Evolutionary conservation across 1,139 yeast species (phyloP).

Genomic region (Lodderomyces pseudojiufengensis): DNA sequence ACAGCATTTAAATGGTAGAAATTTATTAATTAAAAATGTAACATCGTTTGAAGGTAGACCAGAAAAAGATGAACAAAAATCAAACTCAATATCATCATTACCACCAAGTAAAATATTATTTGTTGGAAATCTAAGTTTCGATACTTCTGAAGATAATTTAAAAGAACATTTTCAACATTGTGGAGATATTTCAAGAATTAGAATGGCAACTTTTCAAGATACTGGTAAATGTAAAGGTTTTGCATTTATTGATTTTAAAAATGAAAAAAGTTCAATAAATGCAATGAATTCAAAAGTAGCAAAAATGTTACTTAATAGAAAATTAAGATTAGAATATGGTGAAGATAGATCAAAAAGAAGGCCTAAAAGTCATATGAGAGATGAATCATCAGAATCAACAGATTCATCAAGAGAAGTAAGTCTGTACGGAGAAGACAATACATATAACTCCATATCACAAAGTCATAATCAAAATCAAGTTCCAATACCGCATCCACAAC

Average conservation of each 20-base stretch:
- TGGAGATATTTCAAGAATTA: conserved; percentile 74
- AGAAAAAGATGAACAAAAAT: conserved; percentile 34
- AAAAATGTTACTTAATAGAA: conserved; percentile 66
- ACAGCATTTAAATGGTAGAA: conserved; percentile 72
- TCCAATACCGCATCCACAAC: neutral
- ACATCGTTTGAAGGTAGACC: conserved; percentile 88
- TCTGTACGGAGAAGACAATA: too few species aligned
- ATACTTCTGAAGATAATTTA: conserved; percentile 78
- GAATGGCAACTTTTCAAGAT: conserved; percentile 98
- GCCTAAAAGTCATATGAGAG: conserved; percentile 31
- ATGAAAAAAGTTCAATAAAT: conserved; percentile 74
- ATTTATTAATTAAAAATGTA: conserved; percentile 77
- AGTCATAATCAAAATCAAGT: too few species aligned
- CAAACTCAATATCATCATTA: conserved; percentile 56
- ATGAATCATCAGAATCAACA: neutral
- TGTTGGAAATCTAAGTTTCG: conserved; percentile 91
- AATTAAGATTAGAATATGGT: conserved; percentile 85
- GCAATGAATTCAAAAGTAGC: conserved; percentile 76
- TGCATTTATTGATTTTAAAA: conserved; percentile 84
- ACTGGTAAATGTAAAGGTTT: conserved; percentile 96
- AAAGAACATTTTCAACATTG: conserved; percentile 75
- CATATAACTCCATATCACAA: too few species aligned
- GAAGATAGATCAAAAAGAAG: conserved; percentile 87
- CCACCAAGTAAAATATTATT: conserved; percentile 89
- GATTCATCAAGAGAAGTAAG: conserved; percentile 17